Base-by-base conservation (phyloP, 2,329 filamentous ascomycete species). In the Arthroderma sp. region DNA sequence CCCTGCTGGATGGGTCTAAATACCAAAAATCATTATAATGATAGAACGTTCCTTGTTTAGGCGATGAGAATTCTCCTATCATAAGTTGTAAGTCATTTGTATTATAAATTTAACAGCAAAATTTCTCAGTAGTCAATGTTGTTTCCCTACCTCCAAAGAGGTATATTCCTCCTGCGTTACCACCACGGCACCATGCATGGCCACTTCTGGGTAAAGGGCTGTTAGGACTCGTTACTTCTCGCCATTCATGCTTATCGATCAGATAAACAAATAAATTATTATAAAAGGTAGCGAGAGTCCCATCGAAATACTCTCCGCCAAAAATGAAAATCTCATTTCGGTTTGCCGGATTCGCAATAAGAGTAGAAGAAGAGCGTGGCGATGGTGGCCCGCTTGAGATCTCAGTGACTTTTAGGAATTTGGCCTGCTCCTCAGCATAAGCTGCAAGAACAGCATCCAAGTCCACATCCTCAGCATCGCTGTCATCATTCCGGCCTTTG, bases 1-100 rank as follows among this genome's bases (percentile, higher is more conserved):
- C 91, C 55, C 87, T 75, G 5, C 77, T 80, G 6, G 74, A 75
- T 0, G 89, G 83, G 58, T 96, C 88, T 37, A 96, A 74, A 41
- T 83, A 75, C 89, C 91, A 98, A 62, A 98, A 96, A 66, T 96
- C 91, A 58, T 94, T 94, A 68, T 98, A 98, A 65, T 98, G 91
- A 63, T 98, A 95, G 58, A 98, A 98, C 0, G 89, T 96, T 3
- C 91, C 91, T 65, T 96, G 91, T 61, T 95, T 96, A 2, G 91
- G 91, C 29, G 83, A 89, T 47, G 85, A 93, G 63, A 98, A 98
- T 66, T 98, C 91, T 49, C 89, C 65, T 67, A 45, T 46, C 43
- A 33, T 15, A 8, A 37, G 3, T 9, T 3, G 42, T 29, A 22
- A 45, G 27, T 33, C 8, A 42, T 42, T 15, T 30, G 22, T 31